Conservation (phyloP, 2,329 filamentous ascomycete species). For the Talaromyces piceae region DNA sequence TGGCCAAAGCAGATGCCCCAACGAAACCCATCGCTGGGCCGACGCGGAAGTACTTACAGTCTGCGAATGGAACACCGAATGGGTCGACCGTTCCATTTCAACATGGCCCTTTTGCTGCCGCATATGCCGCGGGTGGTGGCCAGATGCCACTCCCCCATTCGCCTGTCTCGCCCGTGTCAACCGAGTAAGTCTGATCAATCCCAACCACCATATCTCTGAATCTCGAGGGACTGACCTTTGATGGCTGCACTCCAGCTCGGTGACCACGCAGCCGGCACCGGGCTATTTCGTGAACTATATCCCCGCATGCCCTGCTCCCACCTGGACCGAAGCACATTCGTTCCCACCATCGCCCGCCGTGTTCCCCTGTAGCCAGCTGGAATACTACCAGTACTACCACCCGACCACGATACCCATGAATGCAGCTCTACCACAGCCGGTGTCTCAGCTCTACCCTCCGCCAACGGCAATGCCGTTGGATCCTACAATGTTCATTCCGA, state of each 20-base stretch:
- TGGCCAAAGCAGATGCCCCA: constrained; percentile 33
- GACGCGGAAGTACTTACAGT: no score
- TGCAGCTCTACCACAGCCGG: neutral
- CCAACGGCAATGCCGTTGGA: neutral
- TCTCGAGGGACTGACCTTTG: no score
- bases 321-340: neutral
- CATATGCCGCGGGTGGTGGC: no score
- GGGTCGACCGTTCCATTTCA: no score
- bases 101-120: no score
- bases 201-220: no score
- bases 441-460: neutral
- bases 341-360: neutral
- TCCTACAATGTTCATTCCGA: neutral
- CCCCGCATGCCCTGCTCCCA: neutral
- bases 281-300: neutral
- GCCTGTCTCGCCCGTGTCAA: neutral
- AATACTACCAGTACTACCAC: neutral
- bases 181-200: neutral
- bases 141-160: no score
- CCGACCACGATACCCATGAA: neutral
- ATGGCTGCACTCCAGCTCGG: neutral
- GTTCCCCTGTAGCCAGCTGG: neutral
- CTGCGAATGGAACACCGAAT: no score
- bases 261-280: neutral
- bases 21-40: constrained; percentile 37